Evolutionary conservation across 2,329 filamentous ascomycete genomes (phyloP).

Genomic region (Talaromyces sp.): DNA sequence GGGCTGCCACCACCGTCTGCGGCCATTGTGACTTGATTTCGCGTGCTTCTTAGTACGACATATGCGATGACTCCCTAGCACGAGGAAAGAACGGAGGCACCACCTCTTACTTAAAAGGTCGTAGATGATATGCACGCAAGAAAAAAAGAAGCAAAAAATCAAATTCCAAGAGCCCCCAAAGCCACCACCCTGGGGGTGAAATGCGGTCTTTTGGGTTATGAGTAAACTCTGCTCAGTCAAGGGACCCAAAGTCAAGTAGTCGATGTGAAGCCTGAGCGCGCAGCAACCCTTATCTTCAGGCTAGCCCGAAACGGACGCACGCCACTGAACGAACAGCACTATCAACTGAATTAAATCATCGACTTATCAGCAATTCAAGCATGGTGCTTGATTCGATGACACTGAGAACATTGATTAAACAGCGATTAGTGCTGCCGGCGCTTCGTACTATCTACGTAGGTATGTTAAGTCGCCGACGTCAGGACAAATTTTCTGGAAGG

Average conservation of each 20-base stretch:
- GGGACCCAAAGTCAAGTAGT: neutral
- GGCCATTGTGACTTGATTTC: conserved; percentile 6
- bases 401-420: neutral
- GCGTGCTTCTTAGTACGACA: neutral
- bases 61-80: neutral
- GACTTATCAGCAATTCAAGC: neutral
- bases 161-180: neutral
- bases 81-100: neutral
- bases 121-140: neutral
- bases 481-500: neutral
- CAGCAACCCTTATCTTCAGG: neutral
- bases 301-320: neutral
- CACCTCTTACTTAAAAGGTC: neutral
- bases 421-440: neutral
- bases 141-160: neutral
- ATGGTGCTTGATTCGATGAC: neutral
- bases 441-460: too few species aligned
- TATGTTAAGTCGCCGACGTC: neutral
- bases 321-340: neutral
- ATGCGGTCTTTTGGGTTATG: neutral
- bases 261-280: neutral
- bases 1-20: conserved; percentile 17
- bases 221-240: neutral
- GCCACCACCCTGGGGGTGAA: neutral
- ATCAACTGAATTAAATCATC: neutral